phyloP scores from a whole-genome alignment of 2,329 filamentous ascomycete species.

The Coniochaeta sp. region DNA sequence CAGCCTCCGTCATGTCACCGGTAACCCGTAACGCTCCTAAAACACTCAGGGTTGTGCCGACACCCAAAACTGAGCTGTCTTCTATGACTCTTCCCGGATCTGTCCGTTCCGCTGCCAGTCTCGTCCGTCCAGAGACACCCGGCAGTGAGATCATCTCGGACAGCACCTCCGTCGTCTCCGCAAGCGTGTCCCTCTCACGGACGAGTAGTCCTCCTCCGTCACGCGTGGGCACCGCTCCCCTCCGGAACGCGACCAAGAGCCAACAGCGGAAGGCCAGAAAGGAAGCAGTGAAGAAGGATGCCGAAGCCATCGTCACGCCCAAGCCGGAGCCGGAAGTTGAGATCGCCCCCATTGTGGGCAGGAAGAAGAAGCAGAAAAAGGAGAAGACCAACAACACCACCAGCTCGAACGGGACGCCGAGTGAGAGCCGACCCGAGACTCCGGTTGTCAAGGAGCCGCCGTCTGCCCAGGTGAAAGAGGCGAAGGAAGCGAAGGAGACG shows the following conservation, averaged over 20 bases:
- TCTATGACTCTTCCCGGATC: conserved; percentile 5
- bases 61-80: conserved; percentile 49
- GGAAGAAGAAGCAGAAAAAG: conserved; percentile 83
- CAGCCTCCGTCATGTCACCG: conserved; percentile 44
- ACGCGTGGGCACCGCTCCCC: conserved; percentile 60
- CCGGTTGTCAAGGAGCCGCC: conserved; percentile 6
- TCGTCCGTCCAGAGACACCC: conserved; percentile 58
- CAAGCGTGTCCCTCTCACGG: conserved; percentile 59
- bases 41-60: conserved; percentile 62
- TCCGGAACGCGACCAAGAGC: conserved; percentile 66
- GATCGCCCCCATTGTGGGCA: conserved; percentile 65
- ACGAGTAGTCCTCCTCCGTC: conserved; percentile 63
- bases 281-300: conserved; percentile 58
- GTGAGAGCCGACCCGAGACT: conserved; percentile 14
- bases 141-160: conserved; percentile 70
- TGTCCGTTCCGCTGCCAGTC: conserved; percentile 4
- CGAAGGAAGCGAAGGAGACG: conserved; percentile 14
- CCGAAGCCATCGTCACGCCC: conserved; percentile 39
- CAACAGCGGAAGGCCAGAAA: conserved; percentile 71
- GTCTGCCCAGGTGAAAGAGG: conserved; percentile 13
- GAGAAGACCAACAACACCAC: conserved; percentile 45
- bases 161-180: conserved; percentile 65
- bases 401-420: conserved; percentile 17
- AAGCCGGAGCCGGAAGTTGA: conserved; percentile 45
- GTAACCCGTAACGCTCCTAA: conserved; percentile 46